Base-by-base conservation (phyloP, 2,329 filamentous ascomycete genomes). In the Penicillium oxalicum region DNA sequence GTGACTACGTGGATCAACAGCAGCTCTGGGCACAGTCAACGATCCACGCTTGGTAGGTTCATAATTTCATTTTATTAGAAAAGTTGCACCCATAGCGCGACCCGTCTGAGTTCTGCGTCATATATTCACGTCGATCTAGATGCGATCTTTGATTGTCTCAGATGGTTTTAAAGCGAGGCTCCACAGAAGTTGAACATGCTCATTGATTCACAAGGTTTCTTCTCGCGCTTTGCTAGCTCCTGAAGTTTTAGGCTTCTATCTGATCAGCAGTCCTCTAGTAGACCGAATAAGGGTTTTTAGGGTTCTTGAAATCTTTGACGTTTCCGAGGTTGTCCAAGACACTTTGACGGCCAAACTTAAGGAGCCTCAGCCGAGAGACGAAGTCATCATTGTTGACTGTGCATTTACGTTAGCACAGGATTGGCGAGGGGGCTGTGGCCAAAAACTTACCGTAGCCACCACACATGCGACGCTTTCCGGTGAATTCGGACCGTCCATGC, bases 401-500 rank as follows among this genome's bases (percentile, higher is more conserved):
- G 42, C 1, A 34, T 34, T 12, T 28, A 38, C 32, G 44, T 55
- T 25, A 53, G 41, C 18, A 13, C 12, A 9, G 13, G 34, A 48
- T 29, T 37, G 18, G 24, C 2, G 9, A n/a, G 8, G 12, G 2
- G 28, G 7, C 24, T 4, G n/a, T n/a, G 27, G 4, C n/a, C 36
- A 6, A 9, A 18, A 3, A 81, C 86, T 77, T 73, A 90, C 88
- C 85, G 62, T 97, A 97, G 8, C 81, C 91, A 51, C 93, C 93
- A 67, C 91, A 96, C 63, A 98, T 87, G 57, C 91, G 83, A 57
- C 93, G 77, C 63, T 86, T 82, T 1, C 93, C 93, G 5, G 83
- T 86, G 62, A 97, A 98, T 0, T 81, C 81, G 44, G 83, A 83
- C 59, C 93, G 77, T 1, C 91, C 93, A 68, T 98, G 93, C 58